Evolutionary conservation across 345 rosid genomes (phyloP).

Genomic region (Raphanus raphanistrum): DNA sequence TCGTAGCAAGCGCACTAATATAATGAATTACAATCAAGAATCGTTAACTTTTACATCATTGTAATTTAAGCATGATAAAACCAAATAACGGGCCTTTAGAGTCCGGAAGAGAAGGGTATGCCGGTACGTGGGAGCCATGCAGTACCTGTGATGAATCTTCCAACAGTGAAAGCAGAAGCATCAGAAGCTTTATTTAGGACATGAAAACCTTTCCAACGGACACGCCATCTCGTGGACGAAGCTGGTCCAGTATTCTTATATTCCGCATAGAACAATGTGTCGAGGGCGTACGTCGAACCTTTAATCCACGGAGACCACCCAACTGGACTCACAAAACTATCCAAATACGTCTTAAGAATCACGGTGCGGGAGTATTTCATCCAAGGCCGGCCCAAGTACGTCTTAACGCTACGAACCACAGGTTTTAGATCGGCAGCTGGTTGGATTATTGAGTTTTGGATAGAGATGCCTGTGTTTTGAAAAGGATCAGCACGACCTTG

Average conservation of each 20-base stretch:
- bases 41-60: constrained; percentile 9
- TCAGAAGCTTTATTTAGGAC: constrained; percentile 47
- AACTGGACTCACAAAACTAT: constrained; percentile 56
- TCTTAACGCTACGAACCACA: constrained; percentile 49
- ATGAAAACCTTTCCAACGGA: constrained; percentile 68
- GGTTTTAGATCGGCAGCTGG: constrained; percentile 72
- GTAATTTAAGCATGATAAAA: not conserved
- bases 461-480: constrained; percentile 83
- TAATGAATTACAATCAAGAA: not conserved
- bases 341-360: constrained; percentile 56
- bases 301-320: constrained; percentile 80
- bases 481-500: constrained; percentile 84
- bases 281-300: constrained; percentile 21
- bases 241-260: constrained; percentile 71
- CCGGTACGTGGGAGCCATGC: constrained; percentile 64
- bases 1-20: not conserved
- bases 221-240: constrained; percentile 53
- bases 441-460: constrained; percentile 73
- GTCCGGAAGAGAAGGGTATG: constrained; percentile 60
- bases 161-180: constrained; percentile 59
- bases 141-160: constrained; percentile 48
- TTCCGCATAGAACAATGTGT: constrained; percentile 70
- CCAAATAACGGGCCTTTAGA: constrained; percentile 21
- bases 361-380: constrained; percentile 67
- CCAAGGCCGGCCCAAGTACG: constrained; percentile 86